Percentiles rank a stretch among this genome's conserved stretches.
phyloP scores from a whole-genome alignment of 306 rosid genomes.

The Cucurbita ficifolia region DNA sequence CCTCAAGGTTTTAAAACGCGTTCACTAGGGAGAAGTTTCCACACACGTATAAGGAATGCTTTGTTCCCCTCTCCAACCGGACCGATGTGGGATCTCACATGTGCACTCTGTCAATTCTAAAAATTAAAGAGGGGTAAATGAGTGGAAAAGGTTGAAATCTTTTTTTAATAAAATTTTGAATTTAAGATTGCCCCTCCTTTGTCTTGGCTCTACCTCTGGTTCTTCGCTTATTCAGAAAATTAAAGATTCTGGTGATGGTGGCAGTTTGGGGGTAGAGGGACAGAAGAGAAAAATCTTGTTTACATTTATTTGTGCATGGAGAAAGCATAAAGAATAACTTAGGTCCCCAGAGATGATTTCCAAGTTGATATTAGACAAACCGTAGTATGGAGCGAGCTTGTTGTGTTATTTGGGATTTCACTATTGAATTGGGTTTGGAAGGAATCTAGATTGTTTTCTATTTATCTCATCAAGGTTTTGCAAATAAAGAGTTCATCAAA shows the following conservation, averaged over 20 bases:
- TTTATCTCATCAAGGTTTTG: not conserved
- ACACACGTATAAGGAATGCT: too few species aligned
- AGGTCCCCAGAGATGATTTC: not conserved
- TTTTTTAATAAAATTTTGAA: not conserved
- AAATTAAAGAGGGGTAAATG: not conserved
- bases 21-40: too few species aligned
- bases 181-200: not conserved
- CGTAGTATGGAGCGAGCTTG: not conserved
- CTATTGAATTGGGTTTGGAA: not conserved
- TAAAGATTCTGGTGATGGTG: not conserved
- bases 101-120: not conserved
- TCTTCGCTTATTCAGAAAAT: not conserved
- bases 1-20: too few species aligned
- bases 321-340: not conserved
- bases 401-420: not conserved
- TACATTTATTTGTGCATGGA: not conserved
- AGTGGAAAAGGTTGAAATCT: not conserved
- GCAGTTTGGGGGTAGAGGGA: not conserved
- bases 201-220: not conserved
- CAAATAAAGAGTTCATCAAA: not conserved
- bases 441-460: not conserved
- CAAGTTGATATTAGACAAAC: not conserved
- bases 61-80: too few species aligned
- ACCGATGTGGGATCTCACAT: too few species aligned
- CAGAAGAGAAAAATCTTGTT: not conserved